Percentiles rank a stretch among this genome's conserved stretches.
These are phyloP conservation scores for Silene conica DNA, from an alignment of 148 eudicot species.

Conservation along the genomic window DNA sequence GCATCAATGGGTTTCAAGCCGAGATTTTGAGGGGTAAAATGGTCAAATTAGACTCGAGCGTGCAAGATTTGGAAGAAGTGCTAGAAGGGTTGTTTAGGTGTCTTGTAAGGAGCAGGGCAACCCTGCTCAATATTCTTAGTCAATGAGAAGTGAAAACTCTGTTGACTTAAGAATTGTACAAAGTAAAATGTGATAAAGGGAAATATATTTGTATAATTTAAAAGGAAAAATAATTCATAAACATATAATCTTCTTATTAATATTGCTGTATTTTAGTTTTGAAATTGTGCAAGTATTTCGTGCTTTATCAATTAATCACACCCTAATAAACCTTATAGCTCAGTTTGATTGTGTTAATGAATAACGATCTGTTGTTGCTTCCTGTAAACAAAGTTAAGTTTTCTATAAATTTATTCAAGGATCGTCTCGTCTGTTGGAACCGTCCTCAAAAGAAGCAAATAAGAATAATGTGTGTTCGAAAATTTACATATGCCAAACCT, in stretches of 20 bases:
- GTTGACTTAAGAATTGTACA: background rate
- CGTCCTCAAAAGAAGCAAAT: no score
- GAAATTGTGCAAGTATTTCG: background rate
- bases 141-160: background rate
- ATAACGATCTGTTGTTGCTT: no score
- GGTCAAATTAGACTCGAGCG: constrained; percentile 25
- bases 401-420: no score
- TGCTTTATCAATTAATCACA: no score
- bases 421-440: no score
- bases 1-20: constrained; percentile 15
- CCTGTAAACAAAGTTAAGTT: no score
- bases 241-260: background rate
- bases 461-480: no score
- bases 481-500: no score
- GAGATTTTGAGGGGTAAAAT: constrained; percentile 28
- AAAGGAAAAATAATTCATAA: no score
- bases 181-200: background rate
- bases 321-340: no score
- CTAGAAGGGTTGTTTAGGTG: constrained; percentile 37
- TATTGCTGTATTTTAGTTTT: background rate
- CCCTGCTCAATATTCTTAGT: constrained; percentile 32
- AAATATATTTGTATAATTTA: background rate
- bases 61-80: constrained; percentile 37
- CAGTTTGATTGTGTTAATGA: no score
- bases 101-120: constrained; percentile 36